These are phyloP conservation scores for Metschnikowia drakensbergensis DNA, from an alignment of 805 yeast species.

Conservation along the genomic window DNA sequence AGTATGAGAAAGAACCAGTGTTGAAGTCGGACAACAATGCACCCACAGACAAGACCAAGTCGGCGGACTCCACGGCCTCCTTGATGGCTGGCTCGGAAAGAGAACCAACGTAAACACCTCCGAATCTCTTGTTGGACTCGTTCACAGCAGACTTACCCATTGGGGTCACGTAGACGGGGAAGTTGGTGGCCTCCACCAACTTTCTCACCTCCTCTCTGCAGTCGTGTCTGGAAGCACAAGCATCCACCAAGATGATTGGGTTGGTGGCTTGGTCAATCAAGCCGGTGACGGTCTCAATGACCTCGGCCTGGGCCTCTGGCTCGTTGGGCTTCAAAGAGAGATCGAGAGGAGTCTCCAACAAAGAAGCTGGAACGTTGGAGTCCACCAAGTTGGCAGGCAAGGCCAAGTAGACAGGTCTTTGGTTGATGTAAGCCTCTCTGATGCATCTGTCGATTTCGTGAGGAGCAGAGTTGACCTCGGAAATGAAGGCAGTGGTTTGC, in stretches of 20 bases:
- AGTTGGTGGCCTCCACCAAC: constrained; percentile 64
- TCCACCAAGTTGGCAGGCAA: constrained; percentile 80
- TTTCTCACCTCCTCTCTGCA: constrained; percentile 59
- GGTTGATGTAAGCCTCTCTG: constrained; percentile 63
- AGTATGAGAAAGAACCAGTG: constrained; percentile 82
- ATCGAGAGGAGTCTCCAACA: constrained; percentile 64
- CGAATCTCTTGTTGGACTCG: constrained; percentile 55
- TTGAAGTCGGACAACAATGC: constrained; percentile 84
- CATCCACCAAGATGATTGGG: constrained; percentile 79
- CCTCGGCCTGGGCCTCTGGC: constrained; percentile 59
- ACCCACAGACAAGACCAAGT: constrained; percentile 74
- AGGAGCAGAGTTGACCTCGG: constrained; percentile 64
- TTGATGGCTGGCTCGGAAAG: constrained; percentile 69
- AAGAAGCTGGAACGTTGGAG: constrained; percentile 50
- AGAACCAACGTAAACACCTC: constrained; percentile 86
- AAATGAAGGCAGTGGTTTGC: constrained; percentile 60
- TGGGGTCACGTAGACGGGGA: constrained; percentile 83
- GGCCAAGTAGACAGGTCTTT: constrained; percentile 80
- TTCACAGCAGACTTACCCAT: constrained; percentile 84
- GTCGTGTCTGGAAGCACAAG: constrained; percentile 78
- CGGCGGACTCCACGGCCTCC: constrained; percentile 68
- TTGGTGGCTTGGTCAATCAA: constrained; percentile 56
- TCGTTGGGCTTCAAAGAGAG: constrained; percentile 56
- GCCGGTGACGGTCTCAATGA: constrained; percentile 46
- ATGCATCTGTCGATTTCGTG: constrained; percentile 70